These are phyloP conservation scores for Talaromyces amestolkiae DNA, from an alignment of 2,329 filamentous ascomycete species.

Conservation along the genomic window DNA sequence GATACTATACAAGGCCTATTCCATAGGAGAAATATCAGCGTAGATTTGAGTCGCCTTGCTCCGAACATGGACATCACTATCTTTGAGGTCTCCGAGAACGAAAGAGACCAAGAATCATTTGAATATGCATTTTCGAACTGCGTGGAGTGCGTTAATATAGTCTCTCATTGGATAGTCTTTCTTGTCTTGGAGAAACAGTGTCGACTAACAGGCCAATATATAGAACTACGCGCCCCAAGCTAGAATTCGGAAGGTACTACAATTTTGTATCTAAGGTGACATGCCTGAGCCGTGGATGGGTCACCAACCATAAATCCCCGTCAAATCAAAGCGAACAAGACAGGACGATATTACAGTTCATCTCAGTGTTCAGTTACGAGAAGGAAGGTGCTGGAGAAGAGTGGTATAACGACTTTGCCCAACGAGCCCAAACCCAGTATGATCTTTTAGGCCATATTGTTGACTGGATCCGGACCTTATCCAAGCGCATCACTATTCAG, in stretches of 20 bases:
- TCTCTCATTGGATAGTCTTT: too few relatives aligned
- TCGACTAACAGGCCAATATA: neutral
- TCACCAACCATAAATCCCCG: conserved; percentile 7
- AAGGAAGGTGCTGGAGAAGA: conserved; percentile 11
- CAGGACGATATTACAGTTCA: conserved; percentile 4
- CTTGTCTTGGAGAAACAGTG: too few relatives aligned
- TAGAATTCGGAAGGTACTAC: neutral
- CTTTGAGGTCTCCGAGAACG: conserved; percentile 10
- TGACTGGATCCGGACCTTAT: conserved; percentile 11
- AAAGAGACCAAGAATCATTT: conserved; percentile 7
- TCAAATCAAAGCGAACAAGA: conserved; percentile 5
- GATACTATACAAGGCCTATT: conserved; percentile 2
- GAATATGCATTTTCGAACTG: conserved; percentile 5
- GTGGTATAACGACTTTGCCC: conserved; percentile 13
- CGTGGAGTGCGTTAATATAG: neutral
- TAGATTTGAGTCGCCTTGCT: neutral
- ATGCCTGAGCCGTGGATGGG: conserved; percentile 3
- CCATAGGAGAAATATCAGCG: neutral
- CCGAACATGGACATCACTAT: conserved; percentile 2
- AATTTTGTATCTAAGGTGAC: neutral
- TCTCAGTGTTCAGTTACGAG: neutral
- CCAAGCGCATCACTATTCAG: conserved; percentile 5
- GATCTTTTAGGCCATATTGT: conserved; percentile 13
- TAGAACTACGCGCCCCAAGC: conserved; percentile 2
- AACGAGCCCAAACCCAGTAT: conserved; percentile 14